Conservation (phyloP, 768 basidiomycete genomes). For the Hemileccinum impolitum region DNA sequence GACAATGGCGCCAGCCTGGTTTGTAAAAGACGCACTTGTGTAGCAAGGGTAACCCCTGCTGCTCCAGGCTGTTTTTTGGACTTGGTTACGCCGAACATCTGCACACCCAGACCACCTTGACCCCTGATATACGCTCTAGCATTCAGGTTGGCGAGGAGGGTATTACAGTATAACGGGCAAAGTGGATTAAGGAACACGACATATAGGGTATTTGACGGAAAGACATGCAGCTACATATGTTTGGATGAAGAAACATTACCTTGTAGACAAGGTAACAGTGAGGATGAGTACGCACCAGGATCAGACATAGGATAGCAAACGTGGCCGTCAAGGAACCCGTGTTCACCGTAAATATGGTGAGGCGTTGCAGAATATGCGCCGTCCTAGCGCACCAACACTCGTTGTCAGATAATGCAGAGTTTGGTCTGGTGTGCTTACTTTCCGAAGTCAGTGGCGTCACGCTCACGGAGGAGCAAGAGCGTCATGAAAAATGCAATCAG, state of each 20-base stretch:
- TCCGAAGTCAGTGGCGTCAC: neutral
- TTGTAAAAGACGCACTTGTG: neutral
- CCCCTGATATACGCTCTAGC: neutral
- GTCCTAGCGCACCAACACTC: neutral
- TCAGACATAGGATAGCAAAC: conserved; percentile 40
- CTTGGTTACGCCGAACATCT: neutral
- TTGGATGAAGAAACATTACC: neutral
- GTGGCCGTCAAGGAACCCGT: conserved; percentile 49
- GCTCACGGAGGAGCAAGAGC: neutral
- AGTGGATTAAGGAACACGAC: neutral
- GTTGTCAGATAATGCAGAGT: neutral
- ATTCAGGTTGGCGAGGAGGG: conserved; percentile 6
- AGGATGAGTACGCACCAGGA: conserved; percentile 41
- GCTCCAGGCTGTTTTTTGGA: neutral
- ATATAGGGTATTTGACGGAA: neutral
- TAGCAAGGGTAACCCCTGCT: neutral
- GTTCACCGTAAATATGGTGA: neutral
- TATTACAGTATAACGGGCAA: conserved; percentile 2
- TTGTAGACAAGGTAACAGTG: neutral
- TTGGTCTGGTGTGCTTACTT: neutral
- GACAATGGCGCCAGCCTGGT: too few species aligned
- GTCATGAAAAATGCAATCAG: neutral
- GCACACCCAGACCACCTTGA: neutral
- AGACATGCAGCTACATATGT: conserved; percentile 2
- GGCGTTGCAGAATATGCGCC: neutral